Evolutionary conservation across 768 basidiomycete genomes (phyloP).

Genomic region (Paxillus ammoniavirescens): DNA sequence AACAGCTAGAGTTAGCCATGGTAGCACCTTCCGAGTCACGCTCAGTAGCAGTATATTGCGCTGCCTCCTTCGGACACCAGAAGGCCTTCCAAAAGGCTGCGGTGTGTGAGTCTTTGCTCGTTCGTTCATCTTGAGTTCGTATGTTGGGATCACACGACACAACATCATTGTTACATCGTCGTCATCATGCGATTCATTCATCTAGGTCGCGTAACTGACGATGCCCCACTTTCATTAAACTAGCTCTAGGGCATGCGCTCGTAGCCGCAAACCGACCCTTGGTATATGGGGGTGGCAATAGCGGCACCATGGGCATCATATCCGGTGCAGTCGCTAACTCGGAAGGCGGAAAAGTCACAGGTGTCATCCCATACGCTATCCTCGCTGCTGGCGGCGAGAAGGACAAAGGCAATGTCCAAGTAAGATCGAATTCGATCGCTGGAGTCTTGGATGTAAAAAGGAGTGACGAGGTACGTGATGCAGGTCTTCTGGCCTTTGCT

Average conservation of each 20-base stretch:
- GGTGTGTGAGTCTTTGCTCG: constrained; percentile 47
- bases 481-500: background rate
- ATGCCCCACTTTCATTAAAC: background rate
- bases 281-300: constrained; percentile 84
- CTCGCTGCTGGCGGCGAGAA: constrained; percentile 60
- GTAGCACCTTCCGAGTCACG: constrained; percentile 30
- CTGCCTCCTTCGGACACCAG: constrained; percentile 64
- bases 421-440: constrained; percentile 17
- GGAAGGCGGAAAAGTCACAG: constrained; percentile 69
- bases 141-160: background rate
- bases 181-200: background rate
- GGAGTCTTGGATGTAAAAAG: constrained; percentile 29
- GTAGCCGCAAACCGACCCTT: constrained; percentile 59
- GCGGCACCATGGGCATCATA: constrained; percentile 85
- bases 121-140: background rate
- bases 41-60: constrained; percentile 83
- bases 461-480: constrained; percentile 32
- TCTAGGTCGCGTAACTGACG: constrained; percentile 5
- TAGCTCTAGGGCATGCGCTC: constrained; percentile 75
- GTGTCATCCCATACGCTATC: constrained; percentile 80
- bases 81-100: constrained; percentile 68
- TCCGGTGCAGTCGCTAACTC: constrained; percentile 58
- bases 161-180: background rate
- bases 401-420: constrained; percentile 40
- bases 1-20: constrained; percentile 22